Evolutionary conservation across 768 basidiomycete genomes (phyloP), one percentile per base, ranked within the genome.

Genomic region (Termitomyces sp.): DNA sequence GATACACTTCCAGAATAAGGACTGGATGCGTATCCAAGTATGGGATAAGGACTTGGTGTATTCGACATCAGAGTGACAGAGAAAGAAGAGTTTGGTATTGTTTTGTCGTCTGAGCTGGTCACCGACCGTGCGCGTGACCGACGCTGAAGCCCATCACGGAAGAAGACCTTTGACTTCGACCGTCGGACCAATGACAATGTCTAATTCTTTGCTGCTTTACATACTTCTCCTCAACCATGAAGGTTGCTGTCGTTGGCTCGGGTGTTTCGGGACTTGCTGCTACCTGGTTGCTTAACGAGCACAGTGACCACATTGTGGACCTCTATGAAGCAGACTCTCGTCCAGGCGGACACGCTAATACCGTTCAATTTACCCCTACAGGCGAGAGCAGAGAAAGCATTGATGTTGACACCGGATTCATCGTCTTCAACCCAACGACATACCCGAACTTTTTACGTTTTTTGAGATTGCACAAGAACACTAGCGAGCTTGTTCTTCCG

Each of bases 381-480:
- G 70, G 74, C 57, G 59, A 72, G 14, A 48, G 69, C 24, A 55
- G 61, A 16, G 64, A 71, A 33, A 69, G 74, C 4, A 76, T 86
- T 1, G 76, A 82, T 34, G 89, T 91, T 13, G 89, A 91, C 70
- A 88, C 86, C 84, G 91, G 57, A 44, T 62, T 32, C 37, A 88
- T 91, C 62, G 89, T 91, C 7, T 83, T 88, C 70, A 91, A 91
- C 67, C 86, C 88, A 0, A 75, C 74, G 37, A 89, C 89, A 0
- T 91, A 91, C 65, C 91, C 89, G 22, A 91, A 92, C 69, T 89
- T 91, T 67, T 77, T 89, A 49, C 79, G 82, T 42, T 93, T 92
- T 67, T 76, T 91, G 34, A 70, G 74, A 16, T 68, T 76, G 30
- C 74, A 80, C 48, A 60, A 67, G 10, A 58, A 65, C 47, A 72